phyloP scores from a whole-genome alignment of 331 rosid genomes.

The Arachis monticola region DNA sequence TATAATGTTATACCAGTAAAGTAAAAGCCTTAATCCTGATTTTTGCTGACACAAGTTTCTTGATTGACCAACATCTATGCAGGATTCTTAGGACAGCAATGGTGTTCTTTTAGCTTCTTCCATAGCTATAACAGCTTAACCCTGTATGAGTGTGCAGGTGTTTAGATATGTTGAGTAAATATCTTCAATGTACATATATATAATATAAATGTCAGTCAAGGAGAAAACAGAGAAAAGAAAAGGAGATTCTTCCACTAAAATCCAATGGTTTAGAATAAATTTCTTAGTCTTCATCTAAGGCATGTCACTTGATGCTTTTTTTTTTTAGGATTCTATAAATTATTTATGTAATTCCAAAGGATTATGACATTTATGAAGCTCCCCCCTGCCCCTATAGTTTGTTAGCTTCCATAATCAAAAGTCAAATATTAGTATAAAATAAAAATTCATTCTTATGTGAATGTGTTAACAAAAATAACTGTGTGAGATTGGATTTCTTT shows the following conservation, averaged over 20 bases:
- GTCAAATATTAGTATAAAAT: background rate
- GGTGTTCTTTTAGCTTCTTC: conserved; percentile 43
- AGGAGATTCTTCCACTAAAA: conserved; percentile 47
- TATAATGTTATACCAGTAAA: background rate
- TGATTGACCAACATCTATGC: conserved; percentile 41
- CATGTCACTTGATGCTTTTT: conserved; percentile 25
- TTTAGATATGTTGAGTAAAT: conserved; percentile 46
- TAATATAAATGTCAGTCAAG: conserved; percentile 36
- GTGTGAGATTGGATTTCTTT: background rate
- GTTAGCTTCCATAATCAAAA: conserved; percentile 5
- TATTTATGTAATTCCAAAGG: conserved; percentile 36
- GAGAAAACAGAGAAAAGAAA: conserved; percentile 38
- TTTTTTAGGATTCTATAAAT: conserved; percentile 39
- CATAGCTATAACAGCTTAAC: conserved; percentile 37
- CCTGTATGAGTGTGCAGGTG: conserved; percentile 47
- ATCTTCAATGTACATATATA: conserved; percentile 49
- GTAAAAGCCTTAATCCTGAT: conserved; percentile 5
- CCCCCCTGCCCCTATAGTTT: background rate
- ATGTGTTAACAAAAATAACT: background rate
- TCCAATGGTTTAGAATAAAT: conserved; percentile 46
- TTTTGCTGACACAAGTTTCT: conserved; percentile 43
- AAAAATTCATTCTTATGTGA: background rate
- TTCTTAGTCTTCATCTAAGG: conserved; percentile 37
- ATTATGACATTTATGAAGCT: conserved; percentile 16
- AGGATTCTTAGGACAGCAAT: conserved; percentile 45